phyloP scores from a whole-genome alignment of 192 early-diverging fungal species.

The Umbelopsis sp. region DNA sequence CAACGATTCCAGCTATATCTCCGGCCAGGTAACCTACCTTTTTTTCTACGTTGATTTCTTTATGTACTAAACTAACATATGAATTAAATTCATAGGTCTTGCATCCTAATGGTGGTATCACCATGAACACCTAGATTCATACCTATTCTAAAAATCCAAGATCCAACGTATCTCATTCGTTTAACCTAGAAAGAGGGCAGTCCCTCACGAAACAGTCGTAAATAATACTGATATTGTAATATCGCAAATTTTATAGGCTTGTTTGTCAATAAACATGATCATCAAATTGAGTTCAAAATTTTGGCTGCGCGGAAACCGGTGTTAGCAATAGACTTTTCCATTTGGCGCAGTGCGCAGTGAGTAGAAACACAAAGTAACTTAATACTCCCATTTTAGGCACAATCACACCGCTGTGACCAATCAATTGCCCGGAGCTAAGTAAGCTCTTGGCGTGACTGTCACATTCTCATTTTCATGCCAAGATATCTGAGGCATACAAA shows the following conservation, averaged over 20 bases:
- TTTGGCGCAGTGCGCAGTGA: too few species aligned
- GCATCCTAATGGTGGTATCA: slow-evolving; percentile 49
- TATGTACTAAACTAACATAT: neutral
- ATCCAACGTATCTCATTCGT: neutral
- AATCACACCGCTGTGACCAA: too few species aligned
- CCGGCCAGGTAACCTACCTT: slow-evolving; percentile 35
- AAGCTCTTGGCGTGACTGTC: too few species aligned
- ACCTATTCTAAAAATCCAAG: slow-evolving; percentile 22
- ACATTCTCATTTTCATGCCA: too few species aligned
- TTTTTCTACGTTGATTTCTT: neutral
- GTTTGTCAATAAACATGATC: slow-evolving; percentile 22
- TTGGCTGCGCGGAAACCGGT: neutral
- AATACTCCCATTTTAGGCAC: too few species aligned
- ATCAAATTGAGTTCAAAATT: neutral
- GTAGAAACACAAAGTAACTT: too few species aligned
- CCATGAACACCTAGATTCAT: slow-evolving; percentile 31
- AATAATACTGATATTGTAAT: neutral
- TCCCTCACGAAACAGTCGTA: neutral
- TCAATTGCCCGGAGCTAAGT: too few species aligned
- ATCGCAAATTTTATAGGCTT: neutral
- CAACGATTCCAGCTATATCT: slow-evolving; percentile 48
- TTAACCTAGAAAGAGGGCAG: neutral
- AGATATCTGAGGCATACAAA: too few species aligned
- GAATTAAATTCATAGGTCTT: slow-evolving; percentile 8
- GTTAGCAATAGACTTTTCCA: neutral